Evolutionary conservation across 352 stramenopile species (phyloP), one percentile per base, ranked within the genome.

Genomic region (Phytophthora melonis): DNA sequence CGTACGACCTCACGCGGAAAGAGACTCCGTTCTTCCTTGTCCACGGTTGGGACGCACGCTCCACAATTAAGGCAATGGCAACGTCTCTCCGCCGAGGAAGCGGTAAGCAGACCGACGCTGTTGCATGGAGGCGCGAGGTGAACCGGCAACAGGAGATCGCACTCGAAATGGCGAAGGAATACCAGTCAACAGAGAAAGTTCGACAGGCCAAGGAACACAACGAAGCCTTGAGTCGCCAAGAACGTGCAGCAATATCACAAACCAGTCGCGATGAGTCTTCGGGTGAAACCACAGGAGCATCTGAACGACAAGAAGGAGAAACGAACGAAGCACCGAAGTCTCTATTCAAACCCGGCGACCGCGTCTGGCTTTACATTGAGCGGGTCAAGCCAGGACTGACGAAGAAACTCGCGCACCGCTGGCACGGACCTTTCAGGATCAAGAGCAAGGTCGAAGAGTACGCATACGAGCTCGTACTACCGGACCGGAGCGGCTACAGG

Each of bases 361-460:
- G 61, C 1, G 61, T 68, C 4, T 66, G 60, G 60, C 47, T 66
- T 1, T 66, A 66, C 30, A 58, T 66, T 47, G 60, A 56, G 14
- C 49, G 61, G 5, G 61, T 67, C 3, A 60, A 60, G n/a, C 61
- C 61, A 5, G 61, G 61, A 21, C 36, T 54, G 14, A 47, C 55
- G 25, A 58, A 13, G 34, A 41, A 41, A 13, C 34, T 39, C 6
- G 34, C 34, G 9, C 34, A 41, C 7, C 34, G 8, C 13, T 41
- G 34, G 34, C 34, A 41, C 10, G 34, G 34, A 2, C 10, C 34
- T 11, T 41, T 41, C 34, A 11, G 34, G 13, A 13, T 41, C 34
- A 41, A 41, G 13, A 8, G 34, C 11, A 41, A 41, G 34, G 34
- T 41, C 34, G 34, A 41, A 13, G 34, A 41, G 14, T 41, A 41